Conservation (phyloP, 768 basidiomycete genomes). For the Kwoniella dejecticola region DNA sequence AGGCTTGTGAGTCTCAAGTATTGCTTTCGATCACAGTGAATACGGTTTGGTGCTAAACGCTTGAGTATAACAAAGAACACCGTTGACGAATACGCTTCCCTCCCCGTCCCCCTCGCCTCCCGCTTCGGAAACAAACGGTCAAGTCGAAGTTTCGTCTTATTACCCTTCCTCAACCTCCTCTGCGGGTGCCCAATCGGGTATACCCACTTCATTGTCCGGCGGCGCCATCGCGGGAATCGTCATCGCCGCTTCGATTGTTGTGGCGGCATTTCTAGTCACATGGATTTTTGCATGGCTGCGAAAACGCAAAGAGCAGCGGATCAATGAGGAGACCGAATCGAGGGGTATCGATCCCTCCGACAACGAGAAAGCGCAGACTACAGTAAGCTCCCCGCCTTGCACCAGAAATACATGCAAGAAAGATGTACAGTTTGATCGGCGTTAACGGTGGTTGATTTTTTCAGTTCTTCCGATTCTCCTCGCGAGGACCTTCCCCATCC, state of each 20-base stretch:
- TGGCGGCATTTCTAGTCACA: neutral
- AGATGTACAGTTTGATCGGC: neutral
- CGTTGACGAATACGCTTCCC: neutral
- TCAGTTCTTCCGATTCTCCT: constrained; percentile 15
- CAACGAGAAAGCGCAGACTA: neutral
- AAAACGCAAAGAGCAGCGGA: constrained; percentile 2
- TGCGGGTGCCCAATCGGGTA: neutral
- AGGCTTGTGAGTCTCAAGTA: constrained; percentile 24
- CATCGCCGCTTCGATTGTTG: neutral
- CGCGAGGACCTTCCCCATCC: neutral
- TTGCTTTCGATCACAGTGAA: too few relatives aligned
- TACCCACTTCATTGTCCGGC: neutral
- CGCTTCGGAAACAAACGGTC: neutral
- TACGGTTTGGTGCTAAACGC: too few relatives aligned
- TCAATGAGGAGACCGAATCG: neutral
- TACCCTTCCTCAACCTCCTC: constrained; percentile 2
- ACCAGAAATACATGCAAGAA: neutral
- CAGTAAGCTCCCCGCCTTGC: neutral
- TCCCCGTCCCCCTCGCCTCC: neutral
- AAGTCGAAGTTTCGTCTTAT: constrained; percentile 1
- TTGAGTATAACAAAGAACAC: too few relatives aligned
- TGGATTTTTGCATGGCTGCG: constrained; percentile 3
- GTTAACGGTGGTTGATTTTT: neutral
- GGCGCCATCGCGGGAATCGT: constrained; percentile 10
- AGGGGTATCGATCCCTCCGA: neutral